phyloP scores from a whole-genome alignment of 2,329 filamentous ascomycete genomes.

The Fusarium citri region DNA sequence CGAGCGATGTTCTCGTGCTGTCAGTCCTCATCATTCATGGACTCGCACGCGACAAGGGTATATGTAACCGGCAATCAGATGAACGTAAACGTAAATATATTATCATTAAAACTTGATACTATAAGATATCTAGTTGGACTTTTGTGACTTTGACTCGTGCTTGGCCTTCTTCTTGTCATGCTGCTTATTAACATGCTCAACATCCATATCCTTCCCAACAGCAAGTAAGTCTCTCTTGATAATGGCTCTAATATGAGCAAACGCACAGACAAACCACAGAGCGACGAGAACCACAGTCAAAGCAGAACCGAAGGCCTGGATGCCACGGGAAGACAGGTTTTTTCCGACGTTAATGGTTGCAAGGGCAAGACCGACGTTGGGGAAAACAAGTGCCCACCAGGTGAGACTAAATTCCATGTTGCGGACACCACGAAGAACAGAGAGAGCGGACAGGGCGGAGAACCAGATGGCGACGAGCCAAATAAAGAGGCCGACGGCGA shows the following conservation, averaged over 20 bases:
- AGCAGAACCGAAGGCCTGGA: not conserved
- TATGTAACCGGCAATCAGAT: not conserved
- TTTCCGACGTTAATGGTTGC: conserved; percentile 22
- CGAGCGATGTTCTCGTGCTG: not conserved
- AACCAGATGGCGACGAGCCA: conserved; percentile 28
- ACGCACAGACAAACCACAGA: conserved; percentile 11
- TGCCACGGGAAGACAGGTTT: not conserved
- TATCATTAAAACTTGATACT: not conserved
- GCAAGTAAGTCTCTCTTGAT: conserved; percentile 5
- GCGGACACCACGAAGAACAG: not conserved
- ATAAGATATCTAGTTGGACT: not conserved
- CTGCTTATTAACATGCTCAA: conserved; percentile 7
- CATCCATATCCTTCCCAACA: conserved; percentile 19
- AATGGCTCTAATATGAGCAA: not conserved
- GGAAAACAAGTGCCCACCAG: conserved; percentile 24
- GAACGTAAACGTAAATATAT: not conserved
- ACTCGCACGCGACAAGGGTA: not conserved
- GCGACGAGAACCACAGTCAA: conserved; percentile 5
- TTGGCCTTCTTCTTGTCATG: conserved; percentile 9
- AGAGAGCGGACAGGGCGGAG: not conserved
- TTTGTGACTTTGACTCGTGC: not conserved
- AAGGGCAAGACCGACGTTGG: conserved; percentile 18
- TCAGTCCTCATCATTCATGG: not conserved
- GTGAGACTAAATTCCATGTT: conserved; percentile 15
- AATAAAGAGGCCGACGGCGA: conserved; percentile 18